Evolutionary conservation across 2,329 filamentous ascomycete species (phyloP).

Genomic region (Cladosporium velox): DNA sequence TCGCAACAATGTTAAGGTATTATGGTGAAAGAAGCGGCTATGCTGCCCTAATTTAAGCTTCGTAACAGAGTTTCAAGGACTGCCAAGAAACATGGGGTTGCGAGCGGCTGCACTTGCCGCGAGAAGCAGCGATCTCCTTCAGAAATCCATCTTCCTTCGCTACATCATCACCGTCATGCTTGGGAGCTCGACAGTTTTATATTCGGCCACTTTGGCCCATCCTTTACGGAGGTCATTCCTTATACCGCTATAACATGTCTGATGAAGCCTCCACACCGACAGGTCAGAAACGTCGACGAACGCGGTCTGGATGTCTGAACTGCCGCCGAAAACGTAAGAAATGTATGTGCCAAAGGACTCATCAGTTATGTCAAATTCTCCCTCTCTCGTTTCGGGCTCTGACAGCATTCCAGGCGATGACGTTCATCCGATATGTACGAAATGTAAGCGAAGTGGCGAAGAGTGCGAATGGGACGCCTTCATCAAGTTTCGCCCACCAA

Average conservation of each 20-base stretch:
- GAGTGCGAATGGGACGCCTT: constrained; percentile 7
- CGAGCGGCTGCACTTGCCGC: constrained; percentile 7
- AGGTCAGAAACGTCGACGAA: constrained; percentile 17
- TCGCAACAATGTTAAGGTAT: background rate
- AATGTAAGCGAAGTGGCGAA: constrained; percentile 8
- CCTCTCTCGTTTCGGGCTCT: background rate
- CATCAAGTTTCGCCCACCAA: constrained; percentile 18
- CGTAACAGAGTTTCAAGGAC: background rate
- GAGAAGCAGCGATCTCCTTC: background rate
- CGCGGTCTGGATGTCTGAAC: constrained; percentile 17
- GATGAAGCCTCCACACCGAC: constrained; percentile 12
- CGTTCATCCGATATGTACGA: constrained; percentile 1
- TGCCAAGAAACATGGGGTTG: constrained; percentile 3
- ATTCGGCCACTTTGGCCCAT: background rate
- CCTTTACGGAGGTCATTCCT: background rate
- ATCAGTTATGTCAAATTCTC: background rate
- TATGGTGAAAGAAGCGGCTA: background rate
- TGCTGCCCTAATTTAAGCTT: background rate
- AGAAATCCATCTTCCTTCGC: background rate
- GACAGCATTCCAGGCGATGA: constrained; percentile 1
- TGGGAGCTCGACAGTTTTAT: background rate
- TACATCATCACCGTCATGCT: background rate
- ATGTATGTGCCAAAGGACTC: background rate
- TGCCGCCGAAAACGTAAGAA: constrained; percentile 20
- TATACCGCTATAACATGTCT: background rate